Percentiles rank a stretch among this genome's conserved stretches.
Evolutionary conservation across 768 basidiomycete genomes (phyloP).

Genomic region (Auricularia cornea): DNA sequence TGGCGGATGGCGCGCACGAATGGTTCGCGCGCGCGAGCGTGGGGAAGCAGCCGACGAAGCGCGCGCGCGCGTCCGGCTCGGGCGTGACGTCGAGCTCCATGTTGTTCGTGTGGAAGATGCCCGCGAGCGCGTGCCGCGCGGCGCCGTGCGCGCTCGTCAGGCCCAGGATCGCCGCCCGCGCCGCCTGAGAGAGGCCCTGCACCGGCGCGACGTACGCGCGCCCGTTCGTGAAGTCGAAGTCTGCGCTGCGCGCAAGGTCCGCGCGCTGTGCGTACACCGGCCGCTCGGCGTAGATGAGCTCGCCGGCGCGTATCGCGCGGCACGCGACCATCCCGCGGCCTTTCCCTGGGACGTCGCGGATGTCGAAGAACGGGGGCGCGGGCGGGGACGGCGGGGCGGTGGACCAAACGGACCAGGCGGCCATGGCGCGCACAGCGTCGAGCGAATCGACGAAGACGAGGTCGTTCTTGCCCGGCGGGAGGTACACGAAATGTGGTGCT

Average conservation of each 20-base stretch:
- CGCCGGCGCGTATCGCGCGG: neutral
- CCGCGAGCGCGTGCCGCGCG: neutral
- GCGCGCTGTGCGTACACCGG: conserved; percentile 1
- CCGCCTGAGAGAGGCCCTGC: neutral
- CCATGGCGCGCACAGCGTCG: neutral
- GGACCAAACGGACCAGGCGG: neutral
- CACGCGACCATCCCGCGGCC: conserved; percentile 3
- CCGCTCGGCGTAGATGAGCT: conserved; percentile 3
- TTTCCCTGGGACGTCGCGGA: conserved; percentile 1
- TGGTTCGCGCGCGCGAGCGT: conserved; percentile 7
- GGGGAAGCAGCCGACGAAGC: conserved; percentile 1
- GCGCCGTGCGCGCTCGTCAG: neutral
- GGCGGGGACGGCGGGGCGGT: neutral
- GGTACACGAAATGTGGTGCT: neutral
- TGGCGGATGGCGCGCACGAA: conserved; percentile 5
- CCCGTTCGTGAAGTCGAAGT: neutral
- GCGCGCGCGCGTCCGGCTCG: neutral
- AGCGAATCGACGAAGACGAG: neutral
- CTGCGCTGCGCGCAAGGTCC: neutral
- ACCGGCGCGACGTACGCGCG: neutral
- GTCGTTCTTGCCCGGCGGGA: neutral
- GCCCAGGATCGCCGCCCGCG: neutral
- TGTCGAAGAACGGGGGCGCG: neutral
- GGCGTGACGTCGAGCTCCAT: neutral
- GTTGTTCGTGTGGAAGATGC: conserved; percentile 4